Evolutionary conservation across 495 filamentous ascomycete species (phyloP).

Genomic region (Neurospora intermedia): DNA sequence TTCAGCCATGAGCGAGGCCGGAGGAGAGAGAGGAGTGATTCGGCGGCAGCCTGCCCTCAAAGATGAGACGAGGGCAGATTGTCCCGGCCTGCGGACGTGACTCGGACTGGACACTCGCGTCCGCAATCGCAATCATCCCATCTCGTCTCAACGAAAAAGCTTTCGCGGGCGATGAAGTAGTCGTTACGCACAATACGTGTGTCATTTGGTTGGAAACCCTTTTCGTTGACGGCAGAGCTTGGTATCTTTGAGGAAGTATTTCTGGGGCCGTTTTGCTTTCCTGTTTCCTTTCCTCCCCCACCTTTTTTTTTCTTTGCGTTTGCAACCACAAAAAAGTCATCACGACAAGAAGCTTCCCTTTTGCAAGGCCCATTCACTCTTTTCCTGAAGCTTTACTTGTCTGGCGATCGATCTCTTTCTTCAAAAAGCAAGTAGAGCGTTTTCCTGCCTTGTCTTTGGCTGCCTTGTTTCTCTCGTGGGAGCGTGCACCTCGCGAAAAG

Average conservation of each 20-base stretch:
- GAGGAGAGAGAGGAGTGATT: not conserved
- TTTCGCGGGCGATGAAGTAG: not conserved
- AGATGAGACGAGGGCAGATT: not conserved
- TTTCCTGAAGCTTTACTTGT: not conserved
- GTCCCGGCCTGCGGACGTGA: not conserved
- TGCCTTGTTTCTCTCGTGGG: not conserved
- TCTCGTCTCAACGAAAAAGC: not conserved
- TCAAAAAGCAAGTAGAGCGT: not conserved
- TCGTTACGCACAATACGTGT: not conserved
- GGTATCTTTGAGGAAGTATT: not conserved
- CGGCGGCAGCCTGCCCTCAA: not conserved
- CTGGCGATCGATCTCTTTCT: not conserved
- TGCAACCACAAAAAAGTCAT: not conserved
- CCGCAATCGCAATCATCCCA: not conserved
- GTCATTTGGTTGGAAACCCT: not conserved
- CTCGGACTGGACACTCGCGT: not conserved
- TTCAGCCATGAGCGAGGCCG: not conserved
- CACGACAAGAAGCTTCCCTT: not conserved
- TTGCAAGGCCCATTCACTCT: not conserved
- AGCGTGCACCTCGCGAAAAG: not conserved
- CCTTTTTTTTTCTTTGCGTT: not conserved
- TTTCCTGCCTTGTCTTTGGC: not conserved
- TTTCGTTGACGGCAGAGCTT: not conserved
- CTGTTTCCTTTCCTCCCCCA: not conserved
- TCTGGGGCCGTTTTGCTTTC: not conserved